Evolutionary conservation across 2,329 filamentous ascomycete species (phyloP), one percentile per base, ranked within the genome.

Genomic region (Emericellopsis cladophorae): DNA sequence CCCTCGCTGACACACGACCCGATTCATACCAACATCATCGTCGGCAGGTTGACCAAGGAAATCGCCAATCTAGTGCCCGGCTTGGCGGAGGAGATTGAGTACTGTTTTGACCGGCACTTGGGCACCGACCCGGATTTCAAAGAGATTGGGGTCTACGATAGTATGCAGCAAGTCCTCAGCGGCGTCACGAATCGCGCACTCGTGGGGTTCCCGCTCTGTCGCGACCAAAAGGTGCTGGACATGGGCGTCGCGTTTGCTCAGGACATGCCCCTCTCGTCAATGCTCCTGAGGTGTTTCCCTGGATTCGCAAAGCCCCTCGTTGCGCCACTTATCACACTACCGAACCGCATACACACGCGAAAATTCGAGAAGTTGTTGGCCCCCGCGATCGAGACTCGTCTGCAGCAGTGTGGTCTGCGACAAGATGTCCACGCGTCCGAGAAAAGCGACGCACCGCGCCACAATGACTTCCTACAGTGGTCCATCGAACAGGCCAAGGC

Each of bases 401-500:
- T 35, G 32, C n/a, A 35, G 32, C 8, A 35, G 8, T 35, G 18
- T 21, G 18, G 18, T 5, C 18, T 21, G 18, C 18, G 18, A 32
- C 31, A 32, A 15, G 31, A 6, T 15, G 31, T 32, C 31, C 11
- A 32, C 4, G 31, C 11, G 18, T 21, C 32, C 5, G 18, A 21
- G 8, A 35, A 35, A 9, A 10, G 18, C 32, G 18, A 21, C n/a
- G n/a, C 4, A 21, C 32, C n/a, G 8, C n/a, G 21, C n/a, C 35
- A 22, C 35, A 43, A 45, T 24, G 41, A 45, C 31, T 43, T 43
- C 32, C 33, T 43, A 14, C 35, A 43, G 36, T 45, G 44, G 41
- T 37, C 26, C 12, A 40, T 45, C 31, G 22, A 37, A 12, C 39
- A 40, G 39, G 41, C 44, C 21, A 43, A 43, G 33, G 39, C 31